Evolutionary conservation across 176 grass and related monocot genomes (phyloP), one percentile per base, ranked within the genome.

Genomic region (Triticum urartu): DNA sequence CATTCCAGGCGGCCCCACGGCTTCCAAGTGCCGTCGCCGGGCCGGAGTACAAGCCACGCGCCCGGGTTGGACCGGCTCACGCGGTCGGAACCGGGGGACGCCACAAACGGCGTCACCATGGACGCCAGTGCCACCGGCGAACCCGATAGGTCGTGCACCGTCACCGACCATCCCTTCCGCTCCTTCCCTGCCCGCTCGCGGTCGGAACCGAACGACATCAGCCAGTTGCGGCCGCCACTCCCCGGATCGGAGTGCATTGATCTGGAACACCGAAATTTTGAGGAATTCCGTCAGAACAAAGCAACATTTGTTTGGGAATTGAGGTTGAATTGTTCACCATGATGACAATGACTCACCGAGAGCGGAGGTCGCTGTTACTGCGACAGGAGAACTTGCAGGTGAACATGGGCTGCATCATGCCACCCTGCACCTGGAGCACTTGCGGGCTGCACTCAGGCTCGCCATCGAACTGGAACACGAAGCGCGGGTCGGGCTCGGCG

Each of bases 331-430:
- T 68, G 26, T 20, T 52, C 14, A 5, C 0, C 7, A 28, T 5
- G 34, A 10, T 5, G 17, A 50, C 2, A 38, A 32, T 77, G 60
- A 58, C 82, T 39, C 9, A 97, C 86, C 92, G 84, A 0, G 90
- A 91, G 56, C 94, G 89, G 4, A 95, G 87, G 88, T 94, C 94
- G 81, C 85, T 88, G 79, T 67, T 75, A 81, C 86, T 92, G 33
- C 92, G 86, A 89, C 92, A 96, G 43, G 90, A 90, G 90, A 99
- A 96, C 76, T 87, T 93, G 93, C 95, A 98, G 21, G 95, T 98
- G 91, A 98, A 98, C 80, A 97, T 85, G 77, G 93, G 93, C 83
- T 95, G 93, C 64, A 63, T 84, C 91, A 92, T 89, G 39, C 14
- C 22, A 3, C 91, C 91, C 77, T 88, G 85, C 64, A 98, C 90